Evolutionary conservation across 305 asterid genomes (phyloP), one percentile per base, ranked within the genome.

Genomic region (Fraxinus floribunda): DNA sequence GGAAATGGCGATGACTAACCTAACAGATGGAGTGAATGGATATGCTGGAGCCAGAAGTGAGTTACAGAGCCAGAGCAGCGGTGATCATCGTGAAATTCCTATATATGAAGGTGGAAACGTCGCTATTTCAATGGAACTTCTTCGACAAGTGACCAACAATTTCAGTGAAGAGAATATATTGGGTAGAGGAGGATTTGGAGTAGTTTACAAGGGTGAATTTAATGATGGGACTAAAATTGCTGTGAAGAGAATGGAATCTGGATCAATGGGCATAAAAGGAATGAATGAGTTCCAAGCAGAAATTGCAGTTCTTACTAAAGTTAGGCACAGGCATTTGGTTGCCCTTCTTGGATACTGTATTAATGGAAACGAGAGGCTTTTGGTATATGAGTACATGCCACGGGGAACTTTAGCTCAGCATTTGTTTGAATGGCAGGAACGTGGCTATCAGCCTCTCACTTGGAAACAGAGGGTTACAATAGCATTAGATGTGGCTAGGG

Each of bases 381-480:
- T 95, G 91, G 99, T 94, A 75, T 95, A 94, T 0, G 99, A 95
- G 86, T 94, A 94, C 84, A 95, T 95, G 99, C 98, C 99, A 0
- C 95, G 90, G 81, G 99, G 99, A 80, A 93, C 98, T 64, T 82
- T 95, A 85, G 87, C 89, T 36, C 97, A 95, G 82, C 99, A 94
- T 85, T 86, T 95, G 87, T 95, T 95, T 49, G 97, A 93, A 71
- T 89, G 96, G 91, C 62, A 78, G 79, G 97, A 94, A 20, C 86
- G 73, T 64, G 92, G 93, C 24, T 86, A 84, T 79, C 85, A 84
- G 41, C 93, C 94, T 76, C 92, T 95, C 62, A 89, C 90, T 0
- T 95, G 98, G 99, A 94, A 92, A 76, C 97, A 93, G 68, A 88
- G 98, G 88, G 97, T 93, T 73, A 90, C 98, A 1, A 91, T 93